Conservation (phyloP, 768 basidiomycete species). For the Pisolithus sp. region DNA sequence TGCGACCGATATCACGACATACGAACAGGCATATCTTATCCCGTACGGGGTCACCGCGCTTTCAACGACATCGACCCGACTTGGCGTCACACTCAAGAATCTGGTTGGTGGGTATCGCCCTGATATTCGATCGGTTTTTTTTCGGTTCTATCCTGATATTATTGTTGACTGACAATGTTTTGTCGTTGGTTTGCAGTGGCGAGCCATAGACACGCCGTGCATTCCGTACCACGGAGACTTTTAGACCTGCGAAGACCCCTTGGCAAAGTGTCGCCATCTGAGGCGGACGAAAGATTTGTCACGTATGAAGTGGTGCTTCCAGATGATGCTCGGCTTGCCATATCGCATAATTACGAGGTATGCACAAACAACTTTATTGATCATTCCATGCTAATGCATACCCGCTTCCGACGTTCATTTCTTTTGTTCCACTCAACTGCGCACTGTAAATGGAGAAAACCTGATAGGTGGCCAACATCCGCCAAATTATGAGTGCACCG, state of each 20-base stretch:
- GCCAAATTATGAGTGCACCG: slow-evolving; percentile 68
- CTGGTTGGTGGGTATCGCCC: slow-evolving; percentile 59
- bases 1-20: slow-evolving; percentile 45
- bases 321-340: slow-evolving; percentile 53
- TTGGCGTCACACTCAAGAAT: slow-evolving; percentile 82
- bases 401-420: no score
- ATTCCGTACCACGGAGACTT: slow-evolving; percentile 62
- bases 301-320: slow-evolving; percentile 78
- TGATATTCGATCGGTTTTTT: no score
- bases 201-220: slow-evolving; percentile 65
- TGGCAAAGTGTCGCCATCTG: slow-evolving; percentile 66
- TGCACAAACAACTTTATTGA: not conserved
- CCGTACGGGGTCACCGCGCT: slow-evolving; percentile 66
- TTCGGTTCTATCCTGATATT: not conserved
- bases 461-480: slow-evolving; percentile 4
- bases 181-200: slow-evolving; percentile 48
- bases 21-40: slow-evolving; percentile 66
- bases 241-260: slow-evolving; percentile 81
- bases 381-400: no score
- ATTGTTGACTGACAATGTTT: not conserved
- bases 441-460: no score
- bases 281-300: slow-evolving; percentile 80
- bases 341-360: slow-evolving; percentile 57
- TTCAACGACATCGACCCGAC: slow-evolving; percentile 74
- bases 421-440: no score